Base-by-base conservation (phyloP, 1,284 basidiomycete genomes). In the Cryptococcus sp. region DNA sequence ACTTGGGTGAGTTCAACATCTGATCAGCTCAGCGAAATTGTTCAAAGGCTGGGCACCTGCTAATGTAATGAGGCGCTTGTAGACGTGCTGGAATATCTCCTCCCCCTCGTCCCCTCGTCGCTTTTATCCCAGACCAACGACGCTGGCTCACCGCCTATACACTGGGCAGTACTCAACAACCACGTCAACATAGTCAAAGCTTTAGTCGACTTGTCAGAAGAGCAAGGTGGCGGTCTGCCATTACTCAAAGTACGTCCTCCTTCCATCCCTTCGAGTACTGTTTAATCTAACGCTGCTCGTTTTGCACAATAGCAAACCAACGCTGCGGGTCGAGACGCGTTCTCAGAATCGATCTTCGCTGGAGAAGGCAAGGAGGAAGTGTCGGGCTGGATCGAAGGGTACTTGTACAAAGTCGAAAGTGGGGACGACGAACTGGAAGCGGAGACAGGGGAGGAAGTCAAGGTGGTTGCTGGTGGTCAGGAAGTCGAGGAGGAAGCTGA, bases 91-190 rank as follows among this genome's bases (percentile, higher is more conserved):
- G 81, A 86, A 47, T 86, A 85, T 66, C 81, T 93, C 17, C 81
- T 93, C 5, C 83, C 88, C 0, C 73, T 85, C 56, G 52, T 89
- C 23, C 82, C 88, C 1, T 69, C 86, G 1, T 77, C 83, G 1
- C 75, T 90, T 2, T 72, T 91, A 30, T 78, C 84, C 3, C 79
- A 81, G 1, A 83, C 83, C 57, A 94, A 93, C 71, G 77, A 78
- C 46, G 83, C 88, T 1, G 83, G 85, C 58, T 91, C 90, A 16
- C 93, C 90, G 1, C 82, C 92, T 5, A 79, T 94, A 11, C 92
- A 94, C 73, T 94, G 91, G 91, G 91, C 92, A 0, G 85, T 89
- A 1, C 75, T 92, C 43, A 94, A 94, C 77, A 82, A 84, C 16
- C 91, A 93, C 65, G 82, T 93, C 6, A 69, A 78, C 10, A 77